Conservation (phyloP, 164 flowering plant genomes). For the Malania oleifera region DNA sequence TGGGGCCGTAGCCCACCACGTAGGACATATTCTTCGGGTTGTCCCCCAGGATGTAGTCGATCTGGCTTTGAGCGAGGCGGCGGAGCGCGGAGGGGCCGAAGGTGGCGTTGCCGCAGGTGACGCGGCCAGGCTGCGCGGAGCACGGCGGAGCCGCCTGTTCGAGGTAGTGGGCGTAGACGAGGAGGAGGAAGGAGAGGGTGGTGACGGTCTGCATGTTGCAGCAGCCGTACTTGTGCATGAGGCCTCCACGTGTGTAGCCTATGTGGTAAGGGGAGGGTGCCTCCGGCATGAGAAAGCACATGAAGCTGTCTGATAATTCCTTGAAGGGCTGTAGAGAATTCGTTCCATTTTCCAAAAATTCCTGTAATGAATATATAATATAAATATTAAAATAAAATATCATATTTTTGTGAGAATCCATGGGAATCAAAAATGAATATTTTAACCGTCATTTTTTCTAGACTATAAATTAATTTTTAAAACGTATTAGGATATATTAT, state of each 20-base stretch:
- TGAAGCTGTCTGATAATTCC: slow-evolving; percentile 84
- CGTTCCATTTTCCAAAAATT: slow-evolving; percentile 62
- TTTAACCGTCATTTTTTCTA: too few relatives aligned
- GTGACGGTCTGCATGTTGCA: slow-evolving; percentile 92
- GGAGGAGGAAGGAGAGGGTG: slow-evolving; percentile 81
- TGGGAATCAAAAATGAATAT: too few relatives aligned
- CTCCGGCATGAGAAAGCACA: slow-evolving; percentile 79
- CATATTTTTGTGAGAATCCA: too few relatives aligned
- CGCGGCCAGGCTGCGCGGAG: too few relatives aligned
- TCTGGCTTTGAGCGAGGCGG: too few relatives aligned
- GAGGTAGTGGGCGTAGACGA: slow-evolving; percentile 73
- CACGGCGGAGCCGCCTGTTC: slow-evolving; percentile 50
- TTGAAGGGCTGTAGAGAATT: slow-evolving; percentile 65
- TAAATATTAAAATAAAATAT: too few relatives aligned
- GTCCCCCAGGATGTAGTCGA: too few relatives aligned
- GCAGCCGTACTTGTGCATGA: slow-evolving; percentile 87
- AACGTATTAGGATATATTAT: neutral
- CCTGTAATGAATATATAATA: slow-evolving; percentile 35
- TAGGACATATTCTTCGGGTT: too few relatives aligned
- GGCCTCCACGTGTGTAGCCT: slow-evolving; percentile 82
- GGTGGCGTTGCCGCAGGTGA: slow-evolving; percentile 54
- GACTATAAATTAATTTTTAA: too few relatives aligned
- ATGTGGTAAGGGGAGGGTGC: slow-evolving; percentile 75
- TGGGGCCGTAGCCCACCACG: too few relatives aligned
- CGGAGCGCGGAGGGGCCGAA: slow-evolving; percentile 49